phyloP scores from a whole-genome alignment of 306 rosid species.

The Senna siamea region DNA sequence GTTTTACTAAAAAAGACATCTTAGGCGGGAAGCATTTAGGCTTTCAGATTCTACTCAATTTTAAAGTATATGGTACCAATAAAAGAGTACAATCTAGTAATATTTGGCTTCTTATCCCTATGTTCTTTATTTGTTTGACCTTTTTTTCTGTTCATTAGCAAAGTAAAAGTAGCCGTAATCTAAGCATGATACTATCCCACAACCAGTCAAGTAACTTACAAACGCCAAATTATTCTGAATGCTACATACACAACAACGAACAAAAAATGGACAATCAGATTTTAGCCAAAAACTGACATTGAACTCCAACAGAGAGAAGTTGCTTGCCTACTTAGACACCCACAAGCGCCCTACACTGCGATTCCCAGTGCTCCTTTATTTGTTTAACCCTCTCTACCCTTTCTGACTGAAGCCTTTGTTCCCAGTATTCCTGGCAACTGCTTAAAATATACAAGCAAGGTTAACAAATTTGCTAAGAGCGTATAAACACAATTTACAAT shows the following conservation, averaged over 20 bases:
- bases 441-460: neutral
- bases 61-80: neutral
- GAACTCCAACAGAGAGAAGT: too few species aligned
- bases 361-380: slow-evolving; percentile 85
- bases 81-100: neutral
- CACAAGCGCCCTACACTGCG: slow-evolving; percentile 58
- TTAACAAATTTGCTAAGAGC: slow-evolving; percentile 6
- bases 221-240: neutral
- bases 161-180: neutral
- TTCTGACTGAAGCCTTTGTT: slow-evolving; percentile 63
- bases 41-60: too few species aligned
- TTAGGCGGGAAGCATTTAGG: too few species aligned
- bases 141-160: neutral
- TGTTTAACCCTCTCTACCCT: slow-evolving; percentile 78
- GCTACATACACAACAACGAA: slow-evolving; percentile 1
- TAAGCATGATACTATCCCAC: too few species aligned
- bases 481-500: neutral
- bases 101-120: too few species aligned
- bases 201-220: neutral
- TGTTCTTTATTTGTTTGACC: neutral
- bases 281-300: neutral
- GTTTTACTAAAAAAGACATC: too few species aligned
- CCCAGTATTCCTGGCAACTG: slow-evolving; percentile 86
- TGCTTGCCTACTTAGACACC: slow-evolving; percentile 36
- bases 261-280: neutral